Evolutionary conservation across 1,284 basidiomycete species (phyloP), one percentile per base, ranked within the genome.

Genomic region (Fomes fomentarius): DNA sequence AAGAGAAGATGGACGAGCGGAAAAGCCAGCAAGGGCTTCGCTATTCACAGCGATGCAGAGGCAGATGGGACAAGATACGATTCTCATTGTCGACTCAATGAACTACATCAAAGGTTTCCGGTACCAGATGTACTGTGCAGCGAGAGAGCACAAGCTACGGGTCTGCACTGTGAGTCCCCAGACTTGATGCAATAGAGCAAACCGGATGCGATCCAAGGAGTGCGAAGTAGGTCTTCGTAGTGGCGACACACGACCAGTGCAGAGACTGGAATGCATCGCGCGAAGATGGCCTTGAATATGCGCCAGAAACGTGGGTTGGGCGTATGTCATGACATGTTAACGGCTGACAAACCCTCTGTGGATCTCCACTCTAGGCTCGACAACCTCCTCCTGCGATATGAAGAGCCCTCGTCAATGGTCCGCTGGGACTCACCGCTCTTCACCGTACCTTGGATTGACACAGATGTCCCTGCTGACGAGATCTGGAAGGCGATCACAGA

Each of bases 91-190:
- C 52, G 96, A 99, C 64, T 86, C 89, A 7, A 83, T 93, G 61
- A 96, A 98, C 68, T 98, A 99, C 72, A 98, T 98, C 80, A 98
- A 99, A 70, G 90, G 93, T 7, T 98, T 95, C 68, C 84, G 96
- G 34, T 99, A 99, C 71, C 96, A 99, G 74, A 89, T 98, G 74
- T 98, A 98, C 73, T 98, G 96, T 67, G 93, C 93, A 0, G 95
- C 95, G 3, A 78, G 95, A 42, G 96, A 98, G 70, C 82, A 89
- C 55, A 91, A 90, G 62, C 77, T 94, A 30, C 79, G 95, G 24
- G 87, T 93, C 7, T 93, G 91, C 68, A 98, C 96, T 47, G 94
- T 96, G 69, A 69, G 92, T 80, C 24, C 15, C 24, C 7, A 12
- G 10, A 14, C n/a, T 17, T 30, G n/a, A n/a, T n/a, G n/a, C 31